Percentiles rank a stretch among this genome's conserved stretches.
Conservation (phyloP, 257 asterid genomes). For the Solanum etuberosum region DNA sequence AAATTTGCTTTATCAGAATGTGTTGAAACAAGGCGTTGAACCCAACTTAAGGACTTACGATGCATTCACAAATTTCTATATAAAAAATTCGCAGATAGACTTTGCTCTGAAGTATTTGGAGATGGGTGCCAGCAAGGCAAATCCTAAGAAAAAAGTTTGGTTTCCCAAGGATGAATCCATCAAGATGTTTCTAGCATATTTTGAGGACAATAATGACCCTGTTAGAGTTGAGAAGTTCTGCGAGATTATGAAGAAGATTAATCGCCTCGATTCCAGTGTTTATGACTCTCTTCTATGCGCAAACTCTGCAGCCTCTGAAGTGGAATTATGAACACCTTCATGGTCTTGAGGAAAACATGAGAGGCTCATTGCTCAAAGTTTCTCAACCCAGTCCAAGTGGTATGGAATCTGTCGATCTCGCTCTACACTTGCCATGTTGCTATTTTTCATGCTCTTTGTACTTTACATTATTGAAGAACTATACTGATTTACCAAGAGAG, state of each 20-base stretch:
- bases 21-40: slow-evolving; percentile 9
- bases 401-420: background rate
- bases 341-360: background rate
- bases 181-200: slow-evolving; percentile 31
- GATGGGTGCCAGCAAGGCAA: slow-evolving; percentile 27
- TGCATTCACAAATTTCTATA: slow-evolving; percentile 25
- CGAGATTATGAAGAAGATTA: slow-evolving; percentile 46
- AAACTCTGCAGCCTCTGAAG: slow-evolving; percentile 5
- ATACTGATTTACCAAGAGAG: background rate
- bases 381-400: background rate
- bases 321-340: background rate
- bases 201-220: slow-evolving; percentile 33
- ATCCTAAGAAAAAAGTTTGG: slow-evolving; percentile 14
- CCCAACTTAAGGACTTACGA: slow-evolving; percentile 41
- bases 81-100: slow-evolving; percentile 38
- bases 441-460: background rate
- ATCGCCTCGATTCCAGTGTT: slow-evolving; percentile 17
- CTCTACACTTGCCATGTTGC: background rate
- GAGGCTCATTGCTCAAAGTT: background rate
- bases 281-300: slow-evolving; percentile 19
- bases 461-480: background rate
- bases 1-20: slow-evolving; percentile 24
- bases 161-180: slow-evolving; percentile 47
- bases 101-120: slow-evolving; percentile 56
- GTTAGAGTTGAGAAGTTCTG: slow-evolving; percentile 34